A percentile compares a stretch with the other conserved stretches of the same genome.
phyloP scores from a whole-genome alignment of 768 basidiomycete species.

The Boletus pseudo-olivaceus region DNA sequence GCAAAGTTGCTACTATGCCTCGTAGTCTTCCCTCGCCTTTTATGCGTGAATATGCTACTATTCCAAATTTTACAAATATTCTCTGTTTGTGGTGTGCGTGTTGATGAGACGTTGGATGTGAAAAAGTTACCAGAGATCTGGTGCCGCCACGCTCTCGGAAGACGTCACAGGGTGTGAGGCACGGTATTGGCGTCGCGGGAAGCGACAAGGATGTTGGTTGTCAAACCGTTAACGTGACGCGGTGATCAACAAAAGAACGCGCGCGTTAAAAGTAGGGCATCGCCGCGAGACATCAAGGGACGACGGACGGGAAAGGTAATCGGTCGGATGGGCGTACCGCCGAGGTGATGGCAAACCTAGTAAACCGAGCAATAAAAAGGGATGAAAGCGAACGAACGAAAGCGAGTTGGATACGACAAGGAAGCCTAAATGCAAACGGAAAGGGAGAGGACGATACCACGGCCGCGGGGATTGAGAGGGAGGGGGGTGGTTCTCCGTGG shows the following conservation, averaged over 20 bases:
- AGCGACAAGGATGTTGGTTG: conserved; percentile 1
- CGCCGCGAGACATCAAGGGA: conserved; percentile 7
- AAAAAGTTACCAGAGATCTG: background rate
- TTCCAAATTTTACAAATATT: background rate
- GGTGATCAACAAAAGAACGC: conserved; percentile 13
- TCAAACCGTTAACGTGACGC: conserved; percentile 4
- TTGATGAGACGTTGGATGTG: background rate
- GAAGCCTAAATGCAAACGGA: background rate
- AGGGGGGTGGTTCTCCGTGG: background rate
- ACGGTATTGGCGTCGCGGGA: conserved; percentile 5
- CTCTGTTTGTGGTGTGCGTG: background rate
- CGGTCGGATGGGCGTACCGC: background rate
- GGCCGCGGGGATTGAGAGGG: background rate
- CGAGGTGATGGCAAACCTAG: background rate
- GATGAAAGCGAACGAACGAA: too few relatives aligned
- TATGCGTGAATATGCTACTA: conserved; percentile 17
- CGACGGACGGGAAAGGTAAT: conserved; percentile 1
- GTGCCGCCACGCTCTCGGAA: background rate
- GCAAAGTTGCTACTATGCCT: conserved; percentile 16
- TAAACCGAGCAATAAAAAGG: background rate
- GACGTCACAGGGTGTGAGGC: background rate
- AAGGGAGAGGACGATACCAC: background rate
- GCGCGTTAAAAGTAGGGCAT: background rate
- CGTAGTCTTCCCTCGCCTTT: conserved; percentile 13
- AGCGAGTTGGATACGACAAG: background rate